Percentiles rank a stretch among this genome's conserved stretches.
Evolutionary conservation across 2,329 filamentous ascomycete species (phyloP).

Genomic region (Sordariomycetes sp.): DNA sequence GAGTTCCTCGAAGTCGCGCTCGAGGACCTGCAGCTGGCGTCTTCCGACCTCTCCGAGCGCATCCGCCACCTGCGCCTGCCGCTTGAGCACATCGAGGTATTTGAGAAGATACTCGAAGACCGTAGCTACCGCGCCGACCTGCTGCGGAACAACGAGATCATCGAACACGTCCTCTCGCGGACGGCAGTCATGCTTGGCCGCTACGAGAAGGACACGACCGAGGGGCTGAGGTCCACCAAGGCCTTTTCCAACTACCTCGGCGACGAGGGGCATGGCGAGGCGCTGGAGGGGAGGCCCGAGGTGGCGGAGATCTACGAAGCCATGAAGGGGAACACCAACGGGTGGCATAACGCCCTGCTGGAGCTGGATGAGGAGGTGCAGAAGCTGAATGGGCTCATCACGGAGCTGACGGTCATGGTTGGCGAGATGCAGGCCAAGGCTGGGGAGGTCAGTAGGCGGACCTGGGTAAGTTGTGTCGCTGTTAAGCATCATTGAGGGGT

Average conservation of each 20-base stretch:
- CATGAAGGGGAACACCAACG: constrained; percentile 87
- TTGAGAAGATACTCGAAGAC: constrained; percentile 81
- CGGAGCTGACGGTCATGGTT: constrained; percentile 63
- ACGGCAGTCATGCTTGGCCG: constrained; percentile 67
- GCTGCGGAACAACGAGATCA: constrained; percentile 76
- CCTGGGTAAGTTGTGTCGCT: constrained; percentile 41
- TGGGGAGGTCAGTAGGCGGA: constrained; percentile 68
- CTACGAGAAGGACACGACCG: constrained; percentile 63
- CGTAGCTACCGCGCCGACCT: constrained; percentile 71
- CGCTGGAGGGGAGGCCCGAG: constrained; percentile 47
- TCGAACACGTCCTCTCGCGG: constrained; percentile 76
- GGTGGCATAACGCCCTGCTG: constrained; percentile 72
- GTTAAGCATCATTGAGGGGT: background rate
- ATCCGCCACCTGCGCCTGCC: constrained; percentile 72
- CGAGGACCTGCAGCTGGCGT: constrained; percentile 71
- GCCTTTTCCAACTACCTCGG: constrained; percentile 67
- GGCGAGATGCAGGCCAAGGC: constrained; percentile 79
- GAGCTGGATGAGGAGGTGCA: constrained; percentile 63
- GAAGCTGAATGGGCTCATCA: constrained; percentile 54
- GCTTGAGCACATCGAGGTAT: constrained; percentile 68
- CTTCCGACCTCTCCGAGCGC: constrained; percentile 66
- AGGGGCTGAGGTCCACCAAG: constrained; percentile 62
- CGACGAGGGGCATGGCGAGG: constrained; percentile 47
- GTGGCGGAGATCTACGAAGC: constrained; percentile 66
- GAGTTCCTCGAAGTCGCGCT: constrained; percentile 76